phyloP scores from a whole-genome alignment of 176 grass and related monocot species.

The Avena sativa region DNA sequence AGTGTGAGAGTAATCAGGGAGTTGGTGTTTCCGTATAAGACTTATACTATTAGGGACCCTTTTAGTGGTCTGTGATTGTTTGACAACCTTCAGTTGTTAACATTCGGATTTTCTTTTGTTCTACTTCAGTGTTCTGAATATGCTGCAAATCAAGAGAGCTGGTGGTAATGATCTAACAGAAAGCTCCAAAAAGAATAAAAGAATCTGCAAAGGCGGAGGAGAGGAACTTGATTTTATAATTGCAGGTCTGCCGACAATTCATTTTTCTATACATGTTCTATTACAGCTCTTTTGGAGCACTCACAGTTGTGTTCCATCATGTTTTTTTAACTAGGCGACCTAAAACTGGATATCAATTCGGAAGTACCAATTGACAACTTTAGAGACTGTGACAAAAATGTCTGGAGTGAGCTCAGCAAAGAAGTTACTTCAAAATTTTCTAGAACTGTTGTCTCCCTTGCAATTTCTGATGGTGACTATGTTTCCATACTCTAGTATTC shows the following conservation, averaged over 20 bases:
- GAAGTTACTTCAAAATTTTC: slow-evolving; percentile 13
- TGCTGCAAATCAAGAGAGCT: too few species aligned
- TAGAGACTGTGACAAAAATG: neutral
- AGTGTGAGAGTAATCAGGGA: neutral
- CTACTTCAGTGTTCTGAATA: too few species aligned
- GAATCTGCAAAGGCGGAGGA: neutral
- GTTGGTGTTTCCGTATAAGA: neutral
- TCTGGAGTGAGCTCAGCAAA: slow-evolving; percentile 13
- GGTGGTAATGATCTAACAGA: neutral
- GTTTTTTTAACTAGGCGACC: neutral
- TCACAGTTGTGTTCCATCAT: neutral
- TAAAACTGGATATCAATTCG: too few species aligned
- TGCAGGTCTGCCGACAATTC: neutral
- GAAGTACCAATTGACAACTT: too few species aligned
- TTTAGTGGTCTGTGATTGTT: too few species aligned
- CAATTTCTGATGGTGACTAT: slow-evolving; percentile 13
- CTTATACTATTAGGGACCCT: too few species aligned
- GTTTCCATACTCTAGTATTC: neutral
- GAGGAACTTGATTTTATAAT: neutral
- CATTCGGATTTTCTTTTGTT: too few species aligned
- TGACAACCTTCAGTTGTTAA: too few species aligned
- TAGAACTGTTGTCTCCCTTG: slow-evolving; percentile 15
- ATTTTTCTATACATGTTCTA: neutral
- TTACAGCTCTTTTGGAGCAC: neutral
- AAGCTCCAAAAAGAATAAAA: neutral